Conservation (phyloP, 2,329 filamentous ascomycete species). For the Fusarium siculi region DNA sequence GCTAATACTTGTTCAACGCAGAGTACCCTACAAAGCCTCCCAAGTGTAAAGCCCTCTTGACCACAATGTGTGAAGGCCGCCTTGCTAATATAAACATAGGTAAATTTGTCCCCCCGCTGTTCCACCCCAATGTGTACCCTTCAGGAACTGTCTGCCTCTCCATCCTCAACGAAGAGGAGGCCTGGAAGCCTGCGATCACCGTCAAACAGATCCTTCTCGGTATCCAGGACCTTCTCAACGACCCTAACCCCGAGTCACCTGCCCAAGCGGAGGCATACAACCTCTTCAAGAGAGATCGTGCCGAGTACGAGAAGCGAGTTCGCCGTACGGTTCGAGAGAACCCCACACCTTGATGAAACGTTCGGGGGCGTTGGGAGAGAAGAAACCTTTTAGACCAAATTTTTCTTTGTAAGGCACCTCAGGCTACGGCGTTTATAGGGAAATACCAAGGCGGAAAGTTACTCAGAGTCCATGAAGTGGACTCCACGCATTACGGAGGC, state of each 20-base stretch:
- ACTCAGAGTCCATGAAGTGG: constrained; percentile 25
- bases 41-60: constrained; percentile 76
- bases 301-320: constrained; percentile 89
- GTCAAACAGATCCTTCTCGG: constrained; percentile 97
- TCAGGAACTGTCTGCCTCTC: constrained; percentile 97
- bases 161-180: constrained; percentile 97
- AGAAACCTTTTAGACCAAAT: constrained; percentile 26
- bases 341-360: constrained; percentile 70
- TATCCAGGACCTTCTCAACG: constrained; percentile 94
- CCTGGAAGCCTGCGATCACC: constrained; percentile 98
- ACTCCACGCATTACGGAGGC: constrained; percentile 2
- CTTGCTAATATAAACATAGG: constrained; percentile 61
- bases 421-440: constrained; percentile 46
- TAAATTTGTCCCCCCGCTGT: constrained; percentile 95
- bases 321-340: constrained; percentile 90
- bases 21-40: constrained; percentile 99
- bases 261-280: constrained; percentile 98
- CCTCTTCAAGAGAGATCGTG: constrained; percentile 89
- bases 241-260: constrained; percentile 96
- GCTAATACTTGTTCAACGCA: constrained; percentile 51
- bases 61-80: not conserved
- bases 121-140: constrained; percentile 98
- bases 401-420: constrained; percentile 35
- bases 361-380: not conserved
- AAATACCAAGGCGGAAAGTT: constrained; percentile 46